Conservation (phyloP, 192 early-diverging fungal species). For the Podila epigama region DNA sequence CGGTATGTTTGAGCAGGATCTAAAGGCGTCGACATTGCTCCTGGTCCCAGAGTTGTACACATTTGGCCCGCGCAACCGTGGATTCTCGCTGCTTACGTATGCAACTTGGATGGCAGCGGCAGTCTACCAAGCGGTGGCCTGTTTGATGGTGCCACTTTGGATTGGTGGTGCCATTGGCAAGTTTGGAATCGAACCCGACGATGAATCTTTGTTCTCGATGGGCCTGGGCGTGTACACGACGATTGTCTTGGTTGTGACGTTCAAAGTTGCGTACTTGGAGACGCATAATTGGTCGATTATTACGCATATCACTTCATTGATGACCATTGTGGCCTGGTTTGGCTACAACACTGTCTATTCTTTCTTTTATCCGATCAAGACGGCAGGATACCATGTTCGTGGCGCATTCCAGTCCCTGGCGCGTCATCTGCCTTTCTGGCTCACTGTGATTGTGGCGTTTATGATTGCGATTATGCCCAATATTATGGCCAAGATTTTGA, state of each 20-base stretch:
- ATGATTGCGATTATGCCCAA: constrained; percentile 61
- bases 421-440: constrained; percentile 60
- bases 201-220: constrained; percentile 62
- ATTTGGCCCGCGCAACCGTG: constrained; percentile 60
- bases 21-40: constrained; percentile 68
- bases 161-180: constrained; percentile 53
- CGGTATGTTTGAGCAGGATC: constrained; percentile 85
- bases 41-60: constrained; percentile 78
- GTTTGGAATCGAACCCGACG: constrained; percentile 49
- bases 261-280: constrained; percentile 77
- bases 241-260: constrained; percentile 70
- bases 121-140: constrained; percentile 58
- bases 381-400: constrained; percentile 61
- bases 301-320: constrained; percentile 63
- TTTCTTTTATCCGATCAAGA: constrained; percentile 60
- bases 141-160: constrained; percentile 59
- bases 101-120: constrained; percentile 63
- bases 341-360: constrained; percentile 69
- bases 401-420: constrained; percentile 60
- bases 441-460: constrained; percentile 62
- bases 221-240: constrained; percentile 66
- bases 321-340: constrained; percentile 67
- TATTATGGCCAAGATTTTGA: constrained; percentile 54
- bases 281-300: constrained; percentile 69
- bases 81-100: constrained; percentile 63